Base-by-base conservation (phyloP, 1,284 basidiomycete species). In the Trichosporon faecale region DNA sequence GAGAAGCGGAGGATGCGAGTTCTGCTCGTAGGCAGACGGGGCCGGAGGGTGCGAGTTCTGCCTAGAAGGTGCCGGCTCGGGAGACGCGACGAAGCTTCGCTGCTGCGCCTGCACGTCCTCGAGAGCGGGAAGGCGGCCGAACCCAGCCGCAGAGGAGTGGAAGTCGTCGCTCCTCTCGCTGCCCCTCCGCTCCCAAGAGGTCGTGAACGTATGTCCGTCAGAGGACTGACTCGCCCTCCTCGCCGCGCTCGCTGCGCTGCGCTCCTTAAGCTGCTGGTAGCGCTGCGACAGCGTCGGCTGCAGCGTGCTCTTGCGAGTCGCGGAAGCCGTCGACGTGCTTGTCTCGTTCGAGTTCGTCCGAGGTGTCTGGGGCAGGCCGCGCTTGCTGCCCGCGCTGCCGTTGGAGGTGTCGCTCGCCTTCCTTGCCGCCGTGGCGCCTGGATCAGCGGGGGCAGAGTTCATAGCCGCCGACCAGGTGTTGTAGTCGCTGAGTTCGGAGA, bases 201-300 rank as follows among this genome's bases (percentile, higher is more conserved):
- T 61, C 29, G 29, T 61, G 31, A 61, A 61, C 5, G 57, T 61
- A 16, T 61, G 57, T 7, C 57, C 57, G 57, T 61, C 57, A 16
- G 57, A 61, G 31, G 27, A 33, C 29, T 61, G 57, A 29, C 57
- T 61, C 29, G 57, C 57, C n/a, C 57, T 61, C 14, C 57, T 16
- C 14, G 57, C 57, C n/a, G 55, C 27, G 6, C 16, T 31, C 5
- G 55, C 55, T 18, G 27, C 57, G n/a, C 57, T 61, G 27, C 57
- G 57, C 57, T 61, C 57, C 57, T 31, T 61, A 18, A 61, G 57
- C 57, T 61, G 57, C 57, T 61, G 57, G 18, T 61, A 61, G 57
- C 57, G 57, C 57, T 61, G 29, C 57, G 57, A 61, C 21, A 61
- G 57, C 18, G 57, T 61, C 7, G 57, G 57, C 16, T 61, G 57